Evolutionary conservation across 768 basidiomycete genomes (phyloP), one percentile per base, ranked within the genome.

Genomic region (Serendipita sp.): DNA sequence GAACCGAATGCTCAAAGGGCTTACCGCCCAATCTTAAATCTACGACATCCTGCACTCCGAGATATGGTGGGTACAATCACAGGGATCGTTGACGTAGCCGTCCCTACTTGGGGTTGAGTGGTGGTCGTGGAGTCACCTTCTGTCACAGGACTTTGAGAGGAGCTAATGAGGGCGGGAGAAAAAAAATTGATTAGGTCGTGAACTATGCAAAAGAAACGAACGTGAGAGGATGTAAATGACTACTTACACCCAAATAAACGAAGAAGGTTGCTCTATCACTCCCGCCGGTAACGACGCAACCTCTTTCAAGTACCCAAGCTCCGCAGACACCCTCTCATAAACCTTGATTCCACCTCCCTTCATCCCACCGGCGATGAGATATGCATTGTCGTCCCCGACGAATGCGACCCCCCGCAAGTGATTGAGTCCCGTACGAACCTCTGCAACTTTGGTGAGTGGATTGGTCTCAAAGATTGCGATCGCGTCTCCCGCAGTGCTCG

Each of bases 371-470:
- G 81, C 81, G 56, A 87, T 71, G 48, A 89, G 71, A 77, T 80
- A 91, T 67, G 66, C 65, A 47, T 81, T 60, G 56, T 60, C 56
- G 8, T 60, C 56, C 35, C 56, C 56, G 28, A 83, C 83, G 70
- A 91, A 82, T 28, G 72, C 75, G 75, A 89, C 84, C 0, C 83
- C 87, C 15, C 89, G 80, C n/a, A 86, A 73, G 71, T 91, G 88
- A 11, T 78, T 79, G 67, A 91, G 70, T 1, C 88, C 88, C 0
- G 86, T 85, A 60, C 82, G 77, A n/a, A 88, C 79, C 70, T 90
- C 87, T 3, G 73, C 75, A 5, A 85, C 76, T 66, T 80, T 76
- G 18, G 68, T 58, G 23, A 60, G 56, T 8, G 56, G 56, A 8
- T 76, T 76, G 51, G 84, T 76, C 4, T 81, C 76, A 74, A 86